Base-by-base conservation (phyloP, 108 stramenopile genomes). In the Aurantiochytrium sp. region DNA sequence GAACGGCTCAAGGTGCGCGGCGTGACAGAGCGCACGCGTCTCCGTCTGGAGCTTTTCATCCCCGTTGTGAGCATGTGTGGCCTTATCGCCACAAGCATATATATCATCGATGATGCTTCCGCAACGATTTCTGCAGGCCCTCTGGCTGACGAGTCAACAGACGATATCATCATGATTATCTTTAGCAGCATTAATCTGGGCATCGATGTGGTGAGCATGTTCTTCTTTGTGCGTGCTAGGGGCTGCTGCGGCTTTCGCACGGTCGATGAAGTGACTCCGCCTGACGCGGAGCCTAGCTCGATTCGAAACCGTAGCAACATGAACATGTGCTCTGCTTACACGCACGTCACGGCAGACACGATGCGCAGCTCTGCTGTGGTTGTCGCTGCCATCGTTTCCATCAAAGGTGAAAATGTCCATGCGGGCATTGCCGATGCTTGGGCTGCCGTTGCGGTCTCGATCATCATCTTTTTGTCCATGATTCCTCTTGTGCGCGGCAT, bases 271-370 rank as follows among this genome's bases (percentile, higher is more conserved):
- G 28, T 69, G 64, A 16, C 55, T 57, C 25, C 21, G 64, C 64
- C 25, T 43, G 12, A 23, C 44, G 25, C 76, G 19, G 45, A 6
- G 28, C 43, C 12, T 0, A 59, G 2, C 25, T 23, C 19, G 21
- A 28, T 18, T 0, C 18, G n/a, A 4, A 18, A 0, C 8, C 4
- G 35, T 6, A 88, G 35, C 19, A 88, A 88, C 88, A 88, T 51
- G 60, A 88, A 88, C 35, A 88, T 88, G 88, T 88, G 88, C 47
- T 60, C 59, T 5, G 88, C 88, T 5, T 88, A 88, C 59, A 88
- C 88, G 35, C 88, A 88, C 21, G 88, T 88, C 10, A 43, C 43
- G 18, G 88, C 88, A 29, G 88, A 88, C 43, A 69, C 88, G 8
- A n/a, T 88, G 43, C 25, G 88, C 5, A 60, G 60, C n/a, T 42